These are phyloP conservation scores for Aciculosporium take DNA, from an alignment of 2,329 filamentous ascomycete species.

Conservation along the genomic window DNA sequence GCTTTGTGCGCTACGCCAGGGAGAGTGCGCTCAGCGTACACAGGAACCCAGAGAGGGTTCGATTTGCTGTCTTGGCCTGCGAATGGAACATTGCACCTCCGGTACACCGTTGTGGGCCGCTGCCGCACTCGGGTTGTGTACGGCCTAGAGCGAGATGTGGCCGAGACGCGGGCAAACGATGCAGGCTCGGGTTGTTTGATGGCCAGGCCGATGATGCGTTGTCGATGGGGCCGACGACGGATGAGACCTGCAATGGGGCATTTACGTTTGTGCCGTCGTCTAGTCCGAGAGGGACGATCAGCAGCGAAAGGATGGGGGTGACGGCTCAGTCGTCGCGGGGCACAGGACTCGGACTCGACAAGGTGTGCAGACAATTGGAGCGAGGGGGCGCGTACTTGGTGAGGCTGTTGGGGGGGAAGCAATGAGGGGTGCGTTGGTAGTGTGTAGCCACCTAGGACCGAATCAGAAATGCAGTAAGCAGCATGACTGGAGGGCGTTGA, in stretches of 20 bases:
- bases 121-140: not conserved
- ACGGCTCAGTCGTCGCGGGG: not conserved
- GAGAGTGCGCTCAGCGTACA: conserved; percentile 19
- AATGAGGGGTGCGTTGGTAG: not conserved
- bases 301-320: not conserved
- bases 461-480: too few relatives aligned
- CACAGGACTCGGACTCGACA: not conserved
- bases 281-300: not conserved
- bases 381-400: conserved; percentile 1
- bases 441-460: not conserved
- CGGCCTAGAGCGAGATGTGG: not conserved
- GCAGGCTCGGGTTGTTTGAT: not conserved
- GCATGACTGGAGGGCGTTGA: too few relatives aligned
- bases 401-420: not conserved
- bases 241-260: not conserved
- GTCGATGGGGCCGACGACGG: not conserved
- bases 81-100: conserved; percentile 20
- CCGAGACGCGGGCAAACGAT: not conserved
- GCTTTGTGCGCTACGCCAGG: conserved; percentile 24
- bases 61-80: conserved; percentile 27
- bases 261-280: not conserved
- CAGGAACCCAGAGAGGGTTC: conserved; percentile 20
- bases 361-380: not conserved
- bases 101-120: not conserved
- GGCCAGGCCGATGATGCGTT: not conserved